Evolutionary conservation across 1,139 yeast genomes (phyloP).

Genomic region (Sugiyamaella japonica): DNA sequence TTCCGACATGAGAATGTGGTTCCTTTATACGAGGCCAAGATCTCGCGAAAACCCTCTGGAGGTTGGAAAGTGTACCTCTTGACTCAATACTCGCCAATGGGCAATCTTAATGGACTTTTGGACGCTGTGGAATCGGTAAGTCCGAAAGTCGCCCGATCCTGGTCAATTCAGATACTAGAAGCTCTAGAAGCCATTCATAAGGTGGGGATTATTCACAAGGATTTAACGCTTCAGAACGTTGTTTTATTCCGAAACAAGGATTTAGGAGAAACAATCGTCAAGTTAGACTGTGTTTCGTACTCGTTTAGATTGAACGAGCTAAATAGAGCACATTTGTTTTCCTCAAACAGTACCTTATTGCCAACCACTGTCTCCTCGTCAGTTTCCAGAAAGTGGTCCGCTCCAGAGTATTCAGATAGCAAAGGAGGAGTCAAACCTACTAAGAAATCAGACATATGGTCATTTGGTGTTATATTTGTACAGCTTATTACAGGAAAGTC

Average conservation of each 20-base stretch:
- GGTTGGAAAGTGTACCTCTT: conserved; percentile 69
- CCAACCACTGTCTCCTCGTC: conserved; percentile 36
- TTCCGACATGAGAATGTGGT: conserved; percentile 66
- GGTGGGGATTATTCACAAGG: conserved; percentile 72
- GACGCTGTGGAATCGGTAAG: conserved; percentile 68
- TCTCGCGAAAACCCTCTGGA: conserved; percentile 41
- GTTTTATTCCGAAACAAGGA: conserved; percentile 51
- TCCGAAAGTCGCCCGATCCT: conserved; percentile 74
- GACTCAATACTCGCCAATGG: conserved; percentile 62
- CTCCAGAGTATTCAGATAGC: conserved; percentile 63
- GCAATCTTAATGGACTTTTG: conserved; percentile 63
- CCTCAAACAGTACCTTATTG: conserved; percentile 6
- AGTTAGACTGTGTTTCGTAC: conserved; percentile 67
- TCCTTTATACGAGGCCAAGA: conserved; percentile 68
- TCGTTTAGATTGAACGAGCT: conserved; percentile 66
- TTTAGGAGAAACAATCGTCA: conserved; percentile 57
- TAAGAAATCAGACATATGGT: conserved; percentile 90
- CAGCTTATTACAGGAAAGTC: conserved; percentile 69
- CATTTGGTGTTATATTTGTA: conserved; percentile 75
- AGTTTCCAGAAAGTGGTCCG: conserved; percentile 54
- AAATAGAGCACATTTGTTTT: conserved; percentile 43
- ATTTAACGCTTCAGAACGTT: conserved; percentile 63
- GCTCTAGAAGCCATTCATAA: conserved; percentile 83
- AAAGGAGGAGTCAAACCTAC: conserved; percentile 47
- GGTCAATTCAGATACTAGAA: conserved; percentile 86